A percentile compares a stretch with the other conserved stretches of the same genome.
Conservation (phyloP, 2,329 filamentous ascomycete genomes). For the Teratosphaeria epicoccoides region DNA sequence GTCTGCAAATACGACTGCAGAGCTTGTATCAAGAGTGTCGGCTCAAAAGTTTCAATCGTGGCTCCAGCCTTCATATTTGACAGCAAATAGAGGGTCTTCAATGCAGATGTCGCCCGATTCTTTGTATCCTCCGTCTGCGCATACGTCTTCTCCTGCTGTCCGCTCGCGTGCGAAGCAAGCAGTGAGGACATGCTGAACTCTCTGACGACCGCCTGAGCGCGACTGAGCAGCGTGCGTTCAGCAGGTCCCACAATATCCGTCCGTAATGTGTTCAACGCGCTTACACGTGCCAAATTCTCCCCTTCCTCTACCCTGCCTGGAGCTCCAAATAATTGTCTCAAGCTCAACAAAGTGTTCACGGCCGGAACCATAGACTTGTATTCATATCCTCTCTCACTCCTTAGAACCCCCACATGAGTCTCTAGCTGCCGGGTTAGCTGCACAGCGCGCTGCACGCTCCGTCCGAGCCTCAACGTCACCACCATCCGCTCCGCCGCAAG, state of each 20-base stretch:
- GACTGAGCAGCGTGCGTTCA: conserved; percentile 61
- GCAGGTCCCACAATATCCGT: conserved; percentile 59
- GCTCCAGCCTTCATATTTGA: conserved; percentile 39
- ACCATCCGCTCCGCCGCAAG: conserved; percentile 67
- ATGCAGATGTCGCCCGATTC: conserved; percentile 59
- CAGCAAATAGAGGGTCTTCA: conserved; percentile 69
- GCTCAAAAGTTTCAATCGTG: conserved; percentile 45
- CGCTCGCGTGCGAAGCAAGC: conserved; percentile 4
- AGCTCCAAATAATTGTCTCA: conserved; percentile 62
- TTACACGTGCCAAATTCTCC: conserved; percentile 61
- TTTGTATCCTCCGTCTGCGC: conserved; percentile 63
- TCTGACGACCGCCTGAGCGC: conserved; percentile 66
- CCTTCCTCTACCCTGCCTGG: conserved; percentile 64
- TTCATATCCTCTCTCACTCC: conserved; percentile 35
- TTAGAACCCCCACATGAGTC: conserved; percentile 52
- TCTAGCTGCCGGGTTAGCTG: conserved; percentile 78
- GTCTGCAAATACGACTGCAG: conserved; percentile 76
- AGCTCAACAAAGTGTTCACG: conserved; percentile 63
- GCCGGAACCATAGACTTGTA: conserved; percentile 72
- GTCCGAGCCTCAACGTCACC: conserved; percentile 65
- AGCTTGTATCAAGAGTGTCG: conserved; percentile 61
- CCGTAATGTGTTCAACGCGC: conserved; percentile 60
- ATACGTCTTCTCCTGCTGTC: conserved; percentile 33
- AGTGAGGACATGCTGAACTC: conserved; percentile 67
- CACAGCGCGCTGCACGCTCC: conserved; percentile 67